phyloP scores from a whole-genome alignment of 805 yeast species.

The Middelhovenomyces tepae region DNA sequence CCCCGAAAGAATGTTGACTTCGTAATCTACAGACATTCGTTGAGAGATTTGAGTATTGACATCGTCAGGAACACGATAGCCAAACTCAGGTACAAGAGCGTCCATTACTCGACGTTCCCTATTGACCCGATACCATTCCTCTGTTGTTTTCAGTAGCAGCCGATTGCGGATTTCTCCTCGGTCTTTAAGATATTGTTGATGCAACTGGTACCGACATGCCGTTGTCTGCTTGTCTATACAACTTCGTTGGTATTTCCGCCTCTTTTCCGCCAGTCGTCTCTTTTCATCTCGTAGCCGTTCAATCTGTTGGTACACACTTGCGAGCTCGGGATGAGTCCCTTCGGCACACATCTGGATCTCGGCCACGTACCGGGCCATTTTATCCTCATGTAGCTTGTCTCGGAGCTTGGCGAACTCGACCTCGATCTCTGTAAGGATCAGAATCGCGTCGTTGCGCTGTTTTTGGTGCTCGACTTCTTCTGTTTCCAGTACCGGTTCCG shows the following conservation, averaged over 20 bases:
- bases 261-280: slow-evolving; percentile 40
- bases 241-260: slow-evolving; percentile 56
- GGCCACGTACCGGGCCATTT: slow-evolving; percentile 62
- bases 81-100: slow-evolving; percentile 40
- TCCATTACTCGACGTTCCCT: slow-evolving; percentile 81
- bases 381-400: slow-evolving; percentile 78
- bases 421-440: slow-evolving; percentile 71
- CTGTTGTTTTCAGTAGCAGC: slow-evolving; percentile 65
- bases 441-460: slow-evolving; percentile 54
- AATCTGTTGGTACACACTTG: slow-evolving; percentile 60
- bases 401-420: slow-evolving; percentile 77
- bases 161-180: slow-evolving; percentile 56
- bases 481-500: slow-evolving; percentile 14
- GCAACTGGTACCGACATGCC: slow-evolving; percentile 70
- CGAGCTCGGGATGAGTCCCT: slow-evolving; percentile 87
- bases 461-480: slow-evolving; percentile 27
- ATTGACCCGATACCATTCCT: slow-evolving; percentile 86
- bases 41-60: slow-evolving; percentile 50
- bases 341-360: slow-evolving; percentile 80
- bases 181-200: slow-evolving; percentile 70
- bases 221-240: slow-evolving; percentile 75
- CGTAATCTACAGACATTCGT: slow-evolving; percentile 56
- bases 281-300: slow-evolving; percentile 67
- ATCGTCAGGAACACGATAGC: slow-evolving; percentile 34
- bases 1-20: slow-evolving; percentile 64